Conservation (phyloP, 2,329 filamentous ascomycete species). For the Penicillium sp. region DNA sequence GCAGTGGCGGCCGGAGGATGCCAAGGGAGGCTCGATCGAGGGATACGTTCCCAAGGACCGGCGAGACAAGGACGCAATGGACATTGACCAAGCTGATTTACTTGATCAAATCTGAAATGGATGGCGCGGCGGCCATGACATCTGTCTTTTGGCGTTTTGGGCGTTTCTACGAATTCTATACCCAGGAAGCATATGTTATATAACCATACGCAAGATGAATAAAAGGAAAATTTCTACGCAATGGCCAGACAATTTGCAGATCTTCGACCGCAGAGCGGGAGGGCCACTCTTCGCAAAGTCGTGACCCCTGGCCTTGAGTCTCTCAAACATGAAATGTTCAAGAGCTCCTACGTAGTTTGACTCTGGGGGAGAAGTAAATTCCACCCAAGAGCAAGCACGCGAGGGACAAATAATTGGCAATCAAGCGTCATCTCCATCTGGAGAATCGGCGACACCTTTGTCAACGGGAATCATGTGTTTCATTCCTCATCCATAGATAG, state of each 20-base stretch:
- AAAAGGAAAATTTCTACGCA: slow-evolving; percentile 20
- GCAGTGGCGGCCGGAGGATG: slow-evolving; percentile 35
- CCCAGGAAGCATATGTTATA: slow-evolving; percentile 18
- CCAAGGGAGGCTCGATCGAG: slow-evolving; percentile 45
- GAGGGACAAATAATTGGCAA: slow-evolving; percentile 66
- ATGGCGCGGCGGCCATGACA: slow-evolving; percentile 21
- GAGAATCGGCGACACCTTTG: slow-evolving; percentile 91
- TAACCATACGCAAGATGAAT: slow-evolving; percentile 11
- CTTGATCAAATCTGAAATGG: slow-evolving; percentile 42
- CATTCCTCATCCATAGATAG: slow-evolving; percentile 40
- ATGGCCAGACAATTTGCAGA: slow-evolving; percentile 12
- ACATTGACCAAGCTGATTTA: slow-evolving; percentile 54
- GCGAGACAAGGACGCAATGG: slow-evolving; percentile 20
- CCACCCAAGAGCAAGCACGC: slow-evolving; percentile 22
- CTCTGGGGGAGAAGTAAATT: slow-evolving; percentile 8
- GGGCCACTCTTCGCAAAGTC: slow-evolving; percentile 6
- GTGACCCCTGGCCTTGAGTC: slow-evolving; percentile 12
- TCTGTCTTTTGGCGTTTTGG: slow-evolving; percentile 14
- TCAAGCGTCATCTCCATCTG: slow-evolving; percentile 79
- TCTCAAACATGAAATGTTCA: slow-evolving; percentile 7
- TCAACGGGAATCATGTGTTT: slow-evolving; percentile 46
- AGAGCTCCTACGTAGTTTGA: slow-evolving; percentile 28
- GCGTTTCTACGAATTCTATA: slow-evolving; percentile 23
- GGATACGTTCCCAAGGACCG: slow-evolving; percentile 40
- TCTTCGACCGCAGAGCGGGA: slow-evolving; percentile 7